Evolutionary conservation across 768 basidiomycete genomes (phyloP), one percentile per base, ranked within the genome.

Genomic region (Sistotremastrum suecicum): DNA sequence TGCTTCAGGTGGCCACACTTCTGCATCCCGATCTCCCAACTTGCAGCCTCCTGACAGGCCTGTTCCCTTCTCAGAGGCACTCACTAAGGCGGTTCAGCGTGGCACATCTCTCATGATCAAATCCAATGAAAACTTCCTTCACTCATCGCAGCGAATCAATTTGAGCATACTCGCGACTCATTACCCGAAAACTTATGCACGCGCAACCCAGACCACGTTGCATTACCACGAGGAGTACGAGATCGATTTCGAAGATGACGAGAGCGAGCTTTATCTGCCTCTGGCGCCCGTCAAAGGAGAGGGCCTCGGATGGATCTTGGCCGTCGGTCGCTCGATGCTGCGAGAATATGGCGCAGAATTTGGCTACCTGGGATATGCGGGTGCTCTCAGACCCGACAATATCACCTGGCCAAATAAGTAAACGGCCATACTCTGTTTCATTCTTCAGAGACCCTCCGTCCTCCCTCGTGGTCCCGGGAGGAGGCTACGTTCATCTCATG

Each of bases 231-330:
- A 88, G 51, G 84, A 88, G 58, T 71, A 80, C 46, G 83, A 86
- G 50, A 80, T 81, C 7, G 84, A 87, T 51, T 75, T 87, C 44
- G 84, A 87, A 58, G 85, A 88, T 53, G 81, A 85, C 51, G 84
- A 85, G 58, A 82, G 84, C 51, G 85, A 87, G 55, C 66, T 88
- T n/a, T 83, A 76, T 56, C 87, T 84, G 85, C 85, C 84, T 0
- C 78, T 78, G 38, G 79, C 83, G 54, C 68, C 73, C 34, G 66
- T 77, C 48, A 80, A 72, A 32, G 83, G 82, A 38, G 80, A 84
- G 59, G 85, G 85, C 42, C 68, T 88, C 32, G 85, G 80, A 20
- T 88, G 85, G 85, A 76, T 86, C n/a, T 87, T 84, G 59, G 66
- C 82, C 31, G 80, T 88, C 76, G 84, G 83, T 53, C 83, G 80